Base-by-base conservation (phyloP, 768 basidiomycete species). In the Rhizopogon roseolus region DNA sequence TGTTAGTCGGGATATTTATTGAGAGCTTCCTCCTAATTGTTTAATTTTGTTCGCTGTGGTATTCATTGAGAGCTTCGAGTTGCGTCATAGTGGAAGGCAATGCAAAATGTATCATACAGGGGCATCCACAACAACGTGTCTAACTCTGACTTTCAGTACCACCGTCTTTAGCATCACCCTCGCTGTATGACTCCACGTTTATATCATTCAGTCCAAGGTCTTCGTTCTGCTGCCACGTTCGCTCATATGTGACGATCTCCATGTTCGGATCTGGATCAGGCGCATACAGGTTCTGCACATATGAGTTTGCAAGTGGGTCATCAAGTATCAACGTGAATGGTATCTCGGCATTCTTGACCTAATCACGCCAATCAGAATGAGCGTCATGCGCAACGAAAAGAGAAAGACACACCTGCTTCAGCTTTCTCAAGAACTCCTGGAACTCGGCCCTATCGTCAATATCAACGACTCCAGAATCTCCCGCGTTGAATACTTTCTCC, bases 211-310 rank as follows among this genome's bases (percentile, higher is more conserved):
- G 67, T 5, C 96, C 97, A 13, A 98, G 76, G 48, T 93, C 92
- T 66, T 98, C 97, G 62, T 99, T 94, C 75, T 99, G 93, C 41
- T 92, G 82, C 74, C 81, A 90, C 4, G 84, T 83, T 46, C 97
- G 77, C 39, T 94, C 90, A 64, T 98, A 99, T 53, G 69, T 66
- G 66, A 88, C 90, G 49, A 90, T 79, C 29, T 69, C 76, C 90
- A 99, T 92, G 63, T 94, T 93, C 1, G 96, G 96, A 65, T 98
- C 96, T 0, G 90, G 85, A 65, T 99, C 96, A 4, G 97, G 97
- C 0, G 97, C 96, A 66, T 96, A 98, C n/a, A 95, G 62, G 67
- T 93, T 97, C 68, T 99, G 97, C 42, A 99, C 74, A 65, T 98
- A 95, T 2, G 93, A 95, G 68, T 98, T 98, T 13, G 92, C 87